Conservation (phyloP, 208 protist genomes). For the Zelonia costaricensis region DNA sequence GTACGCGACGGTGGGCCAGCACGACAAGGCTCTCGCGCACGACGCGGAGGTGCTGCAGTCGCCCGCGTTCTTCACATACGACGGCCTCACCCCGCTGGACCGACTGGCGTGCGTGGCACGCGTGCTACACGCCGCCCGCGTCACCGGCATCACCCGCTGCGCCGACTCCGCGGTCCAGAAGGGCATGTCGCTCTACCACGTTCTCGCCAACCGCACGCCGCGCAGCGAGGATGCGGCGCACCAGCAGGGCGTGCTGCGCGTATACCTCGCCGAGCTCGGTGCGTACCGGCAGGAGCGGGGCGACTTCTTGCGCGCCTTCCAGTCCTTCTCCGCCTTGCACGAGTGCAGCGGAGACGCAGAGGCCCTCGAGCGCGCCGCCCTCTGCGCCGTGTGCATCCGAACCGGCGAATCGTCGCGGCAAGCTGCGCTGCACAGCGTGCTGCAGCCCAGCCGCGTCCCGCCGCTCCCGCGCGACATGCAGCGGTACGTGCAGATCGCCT, state of each 20-base stretch:
- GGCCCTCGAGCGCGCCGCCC: conserved; percentile 15
- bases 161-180: conserved; percentile 25
- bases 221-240: background rate
- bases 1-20: conserved; percentile 7
- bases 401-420: conserved; percentile 4
- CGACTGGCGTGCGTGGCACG: conserved; percentile 26
- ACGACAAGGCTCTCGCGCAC: conserved; percentile 12
- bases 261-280: conserved; percentile 23
- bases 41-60: conserved; percentile 32
- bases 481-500: background rate
- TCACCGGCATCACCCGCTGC: conserved; percentile 3
- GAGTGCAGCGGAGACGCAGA: conserved; percentile 8
- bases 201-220: background rate
- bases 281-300: conserved; percentile 13
- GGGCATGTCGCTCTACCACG: conserved; percentile 22
- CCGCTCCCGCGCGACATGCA: background rate
- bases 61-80: conserved; percentile 20
- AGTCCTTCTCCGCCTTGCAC: conserved; percentile 16
- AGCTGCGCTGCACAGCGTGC: conserved; percentile 7
- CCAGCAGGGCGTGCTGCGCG: conserved; percentile 5
- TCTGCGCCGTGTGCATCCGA: conserved; percentile 20
- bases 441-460: background rate
- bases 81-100: conserved; percentile 12
- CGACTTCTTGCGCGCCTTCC: conserved; percentile 29
- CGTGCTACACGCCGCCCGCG: conserved; percentile 9